Evolutionary conservation across 2,329 filamentous ascomycete genomes (phyloP).

Genomic region (Diaporthe velutina): DNA sequence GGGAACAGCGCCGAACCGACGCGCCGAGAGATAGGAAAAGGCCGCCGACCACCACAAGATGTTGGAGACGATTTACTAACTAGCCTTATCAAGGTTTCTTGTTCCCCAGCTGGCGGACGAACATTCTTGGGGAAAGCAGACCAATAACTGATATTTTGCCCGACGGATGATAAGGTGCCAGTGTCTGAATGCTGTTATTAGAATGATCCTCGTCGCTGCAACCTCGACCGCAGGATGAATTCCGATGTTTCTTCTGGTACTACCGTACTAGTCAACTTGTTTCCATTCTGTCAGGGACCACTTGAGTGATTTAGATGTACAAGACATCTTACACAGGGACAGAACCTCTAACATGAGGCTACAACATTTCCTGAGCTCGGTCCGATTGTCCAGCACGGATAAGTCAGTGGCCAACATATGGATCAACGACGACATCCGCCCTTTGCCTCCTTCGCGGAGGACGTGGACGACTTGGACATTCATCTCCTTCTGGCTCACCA

Average conservation of each 20-base stretch:
- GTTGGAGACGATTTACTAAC: neutral
- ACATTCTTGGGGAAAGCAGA: neutral
- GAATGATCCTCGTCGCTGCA: neutral
- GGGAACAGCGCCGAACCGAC: neutral
- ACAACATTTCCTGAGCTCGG: slow-evolving; percentile 3
- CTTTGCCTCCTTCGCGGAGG: slow-evolving; percentile 14
- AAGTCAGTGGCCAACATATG: slow-evolving; percentile 27
- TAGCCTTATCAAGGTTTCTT: slow-evolving; percentile 17
- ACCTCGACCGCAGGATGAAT: neutral
- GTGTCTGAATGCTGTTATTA: slow-evolving; percentile 5
- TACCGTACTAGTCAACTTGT: neutral
- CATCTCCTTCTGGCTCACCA: slow-evolving; percentile 33
- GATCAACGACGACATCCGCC: slow-evolving; percentile 35
- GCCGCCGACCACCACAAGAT: neutral
- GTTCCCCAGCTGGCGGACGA: neutral
- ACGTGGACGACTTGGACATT: slow-evolving; percentile 33
- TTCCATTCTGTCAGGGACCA: slow-evolving; percentile 6
- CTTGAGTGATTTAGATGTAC: neutral
- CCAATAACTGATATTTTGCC: neutral
- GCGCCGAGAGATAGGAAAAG: slow-evolving; percentile 25
- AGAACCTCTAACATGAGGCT: slow-evolving; percentile 8
- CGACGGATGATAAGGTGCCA: slow-evolving; percentile 14
- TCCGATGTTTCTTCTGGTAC: neutral
- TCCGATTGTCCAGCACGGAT: slow-evolving; percentile 22
- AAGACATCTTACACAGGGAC: slow-evolving; percentile 8